Base-by-base conservation (phyloP, 495 filamentous ascomycete genomes). In the Penicillium fimorum region DNA sequence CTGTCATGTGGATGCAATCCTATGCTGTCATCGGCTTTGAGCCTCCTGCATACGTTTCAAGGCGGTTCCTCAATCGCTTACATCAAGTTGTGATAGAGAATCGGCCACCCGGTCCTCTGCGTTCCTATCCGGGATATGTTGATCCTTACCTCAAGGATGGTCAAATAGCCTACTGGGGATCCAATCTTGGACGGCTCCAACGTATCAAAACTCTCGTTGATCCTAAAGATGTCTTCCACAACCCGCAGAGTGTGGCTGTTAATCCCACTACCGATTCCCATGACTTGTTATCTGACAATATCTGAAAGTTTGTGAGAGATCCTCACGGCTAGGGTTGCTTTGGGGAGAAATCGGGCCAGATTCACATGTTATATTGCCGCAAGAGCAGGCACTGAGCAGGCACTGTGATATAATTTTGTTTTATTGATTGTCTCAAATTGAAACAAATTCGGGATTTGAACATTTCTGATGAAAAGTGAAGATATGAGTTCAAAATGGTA, bases 51-150 rank as follows among this genome's bases (percentile, higher is more conserved):
- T 54, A 40, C 22, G 70, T 60, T 1, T 70, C 71, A 0, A 64
- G 67, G 15, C 54, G 58, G 0, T 81, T 79, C 40, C 65, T 81
- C 22, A 61, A 71, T 32, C 69, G 75, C 2, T 64, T 87, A 20
- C 78, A 84, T 50, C 55, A 72, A 4, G 52, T 71, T 3, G 61
- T 73, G 20, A 45, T 44, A 3, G 57, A 48, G 3, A 59, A 68
- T 15, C 68, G 65, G 27, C 64, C 74, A 0, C 46, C 61, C 3
- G 66, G 56, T 8, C 50, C 51, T 27, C 66, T 70, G 46, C 69
- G 70, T 6, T 69, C 82, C 0, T 92, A 92, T 69, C 77, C 87
- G 1, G 89, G 88, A 18, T 91, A 91, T 62, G 80, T 90, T 5
- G 89, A 92, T 66, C 83, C 85, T 1, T 70, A 66, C 5, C 58